A percentile compares a stretch with the other conserved stretches of the same genome.
phyloP scores from a whole-genome alignment of 1,284 basidiomycete genomes.

The Ustilago hordei region DNA sequence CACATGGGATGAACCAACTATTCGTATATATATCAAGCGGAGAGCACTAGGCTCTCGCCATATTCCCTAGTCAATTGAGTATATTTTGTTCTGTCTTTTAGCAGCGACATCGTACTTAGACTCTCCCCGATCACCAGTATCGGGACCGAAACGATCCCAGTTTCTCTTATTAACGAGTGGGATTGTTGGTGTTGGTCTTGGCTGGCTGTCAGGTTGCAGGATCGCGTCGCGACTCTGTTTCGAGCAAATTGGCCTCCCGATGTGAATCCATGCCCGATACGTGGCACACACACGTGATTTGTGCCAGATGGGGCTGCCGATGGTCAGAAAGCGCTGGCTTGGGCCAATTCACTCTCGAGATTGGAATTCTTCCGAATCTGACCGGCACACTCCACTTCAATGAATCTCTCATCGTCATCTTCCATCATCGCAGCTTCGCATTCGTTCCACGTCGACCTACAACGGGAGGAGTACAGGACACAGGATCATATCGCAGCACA shows the following conservation, averaged over 20 bases:
- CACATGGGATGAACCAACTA: no score
- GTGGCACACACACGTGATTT: slow-evolving; percentile 36
- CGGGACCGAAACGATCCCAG: no score
- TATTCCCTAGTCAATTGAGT: no score
- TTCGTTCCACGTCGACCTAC: neutral
- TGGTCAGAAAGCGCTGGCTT: slow-evolving; percentile 1
- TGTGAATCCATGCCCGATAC: slow-evolving; percentile 10
- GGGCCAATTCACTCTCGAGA: neutral
- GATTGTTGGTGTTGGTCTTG: slow-evolving; percentile 10
- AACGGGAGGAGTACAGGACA: slow-evolving; percentile 1
- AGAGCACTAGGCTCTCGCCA: no score
- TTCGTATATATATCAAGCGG: no score
- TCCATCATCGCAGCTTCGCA: slow-evolving; percentile 1
- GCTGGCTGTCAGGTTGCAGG: slow-evolving; percentile 15
- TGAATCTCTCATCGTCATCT: neutral
- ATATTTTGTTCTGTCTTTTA: no score
- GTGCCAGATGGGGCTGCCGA: neutral
- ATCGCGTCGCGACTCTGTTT: slow-evolving; percentile 33
- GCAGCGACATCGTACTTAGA: no score
- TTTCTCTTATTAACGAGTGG: neutral
- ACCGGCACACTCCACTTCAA: slow-evolving; percentile 22
- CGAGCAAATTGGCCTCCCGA: slow-evolving; percentile 9
- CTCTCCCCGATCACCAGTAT: no score
- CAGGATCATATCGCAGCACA: neutral
- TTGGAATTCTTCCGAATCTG: slow-evolving; percentile 40